phyloP scores from a whole-genome alignment of 768 basidiomycete species.

The Amanita polypyramis region DNA sequence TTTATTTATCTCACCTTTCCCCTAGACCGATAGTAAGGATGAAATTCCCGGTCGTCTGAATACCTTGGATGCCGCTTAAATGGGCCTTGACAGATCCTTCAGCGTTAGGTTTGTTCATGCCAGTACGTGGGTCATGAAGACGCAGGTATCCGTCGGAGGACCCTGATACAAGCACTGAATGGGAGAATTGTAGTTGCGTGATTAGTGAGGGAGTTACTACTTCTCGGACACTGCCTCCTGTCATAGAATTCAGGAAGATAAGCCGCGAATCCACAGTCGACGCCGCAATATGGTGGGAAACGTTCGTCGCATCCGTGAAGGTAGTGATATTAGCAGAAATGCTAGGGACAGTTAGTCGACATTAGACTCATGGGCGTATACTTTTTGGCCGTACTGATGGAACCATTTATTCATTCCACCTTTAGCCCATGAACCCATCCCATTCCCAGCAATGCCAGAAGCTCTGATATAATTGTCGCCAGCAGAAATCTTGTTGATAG shows the following conservation, averaged over 20 bases:
- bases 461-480: conserved; percentile 77
- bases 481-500: conserved; percentile 64
- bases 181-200: conserved; percentile 57
- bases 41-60: conserved; percentile 71
- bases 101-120: conserved; percentile 33
- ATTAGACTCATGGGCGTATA: conserved; percentile 1
- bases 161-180: conserved; percentile 56
- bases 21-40: conserved; percentile 84
- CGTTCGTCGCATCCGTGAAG: conserved; percentile 37
- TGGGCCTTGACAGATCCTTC: conserved; percentile 69
- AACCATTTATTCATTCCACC: conserved; percentile 83
- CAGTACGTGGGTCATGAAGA: conserved; percentile 61
- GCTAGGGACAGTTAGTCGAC: conserved; percentile 11
- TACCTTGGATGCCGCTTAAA: conserved; percentile 68
- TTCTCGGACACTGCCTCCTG: conserved; percentile 54
- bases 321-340: conserved; percentile 24
- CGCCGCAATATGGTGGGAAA: conserved; percentile 47
- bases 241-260: conserved; percentile 61
- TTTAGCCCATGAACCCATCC: conserved; percentile 74
- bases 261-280: conserved; percentile 53
- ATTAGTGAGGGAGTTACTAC: conserved; percentile 44
- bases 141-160: conserved; percentile 67
- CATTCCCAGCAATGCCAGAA: conserved; percentile 44
- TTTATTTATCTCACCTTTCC: conserved; percentile 45
- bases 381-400: conserved; percentile 39